Base-by-base conservation (phyloP, 2,329 filamentous ascomycete species). In the Chaetomium olivaceum region DNA sequence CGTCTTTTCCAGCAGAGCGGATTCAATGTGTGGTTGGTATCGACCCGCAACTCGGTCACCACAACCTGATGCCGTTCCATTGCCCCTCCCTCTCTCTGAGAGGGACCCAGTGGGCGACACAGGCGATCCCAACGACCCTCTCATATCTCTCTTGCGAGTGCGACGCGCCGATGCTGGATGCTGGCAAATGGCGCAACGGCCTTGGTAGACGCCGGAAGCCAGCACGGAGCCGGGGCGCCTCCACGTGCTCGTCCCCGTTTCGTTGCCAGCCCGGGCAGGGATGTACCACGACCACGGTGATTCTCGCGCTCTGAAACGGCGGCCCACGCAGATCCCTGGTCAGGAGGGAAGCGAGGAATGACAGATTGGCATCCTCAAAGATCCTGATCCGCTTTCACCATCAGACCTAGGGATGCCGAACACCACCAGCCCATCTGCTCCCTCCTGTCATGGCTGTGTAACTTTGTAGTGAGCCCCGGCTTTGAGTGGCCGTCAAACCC, bases 241-340 rank as follows among this genome's bases (percentile, higher is more conserved):
- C 58, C 43, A 50, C 58, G 43, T 36, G 43, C 58, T 51, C 25
- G 16, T 25, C 51, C 58, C 58, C 56, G 56, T 57, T 57, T 57
- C 31, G 31, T 25, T 39, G 31, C 33, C 29, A 58, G 36, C 56
- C 54, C 19, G 54, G 54, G 19, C 6, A 29, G 3, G 27, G 3
- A 29, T 29, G 27, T 62, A 51, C 51, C 58, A 46, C 56, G 58
- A 23, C 46, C 27, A 29, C 19, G 52, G 36, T 46, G 61, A 52
- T 31, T 43, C 21, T 59, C 54, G n/a, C 27, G 39, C 55, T 43
- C 31, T 68, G 63, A 68, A 62, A 68, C 61, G 61, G 58, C 56
- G 57, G 58, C 50, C 50, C 46, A n/a, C 56, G 62, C 62, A 59
- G 65, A 67, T 65, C 62, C 56, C 27, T 25, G 55, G 54, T 54